A percentile compares a stretch with the other conserved stretches of the same genome.
Evolutionary conservation across 192 early-diverging fungal genomes (phyloP).

Genomic region (Umbelopsis isabellina): DNA sequence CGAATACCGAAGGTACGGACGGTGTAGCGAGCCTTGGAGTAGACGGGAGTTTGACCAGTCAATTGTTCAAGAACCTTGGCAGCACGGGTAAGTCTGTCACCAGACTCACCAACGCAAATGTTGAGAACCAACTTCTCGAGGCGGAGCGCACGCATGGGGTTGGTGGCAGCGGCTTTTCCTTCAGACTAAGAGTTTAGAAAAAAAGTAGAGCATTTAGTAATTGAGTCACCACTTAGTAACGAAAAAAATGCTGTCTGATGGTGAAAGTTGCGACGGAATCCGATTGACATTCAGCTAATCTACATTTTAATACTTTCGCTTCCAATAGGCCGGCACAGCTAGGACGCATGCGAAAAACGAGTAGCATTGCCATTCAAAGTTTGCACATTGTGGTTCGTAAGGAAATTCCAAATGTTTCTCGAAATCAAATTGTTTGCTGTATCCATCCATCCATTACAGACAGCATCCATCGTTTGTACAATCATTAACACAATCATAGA

Average conservation of each 20-base stretch:
- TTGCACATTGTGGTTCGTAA: not conserved
- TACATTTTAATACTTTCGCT: too few relatives aligned
- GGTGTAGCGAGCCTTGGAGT: slow-evolving; percentile 99
- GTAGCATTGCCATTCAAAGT: not conserved
- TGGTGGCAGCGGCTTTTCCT: slow-evolving; percentile 75
- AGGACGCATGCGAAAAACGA: too few relatives aligned
- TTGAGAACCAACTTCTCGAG: slow-evolving; percentile 99
- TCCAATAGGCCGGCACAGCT: too few relatives aligned
- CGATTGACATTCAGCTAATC: slow-evolving; percentile 62
- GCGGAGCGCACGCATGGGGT: slow-evolving; percentile 95
- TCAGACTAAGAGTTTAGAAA: slow-evolving; percentile 38
- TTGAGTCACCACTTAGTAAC: not conserved
- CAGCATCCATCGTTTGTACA: slow-evolving; percentile 1
- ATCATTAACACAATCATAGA: not conserved
- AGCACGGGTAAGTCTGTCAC: slow-evolving; percentile 99
- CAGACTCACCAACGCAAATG: slow-evolving; percentile 99
- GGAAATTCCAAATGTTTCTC: slow-evolving; percentile 1
- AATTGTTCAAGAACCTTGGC: slow-evolving; percentile 99
- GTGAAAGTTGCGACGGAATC: slow-evolving; percentile 99
- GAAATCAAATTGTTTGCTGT: not conserved
- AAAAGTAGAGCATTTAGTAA: not conserved
- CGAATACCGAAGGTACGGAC: slow-evolving; percentile 99
- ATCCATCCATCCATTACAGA: not conserved
- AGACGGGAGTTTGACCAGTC: slow-evolving; percentile 98
- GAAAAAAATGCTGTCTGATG: slow-evolving; percentile 84